These are phyloP conservation scores for Nakataea oryzae DNA, from an alignment of 2,329 filamentous ascomycete species.

Conservation along the genomic window DNA sequence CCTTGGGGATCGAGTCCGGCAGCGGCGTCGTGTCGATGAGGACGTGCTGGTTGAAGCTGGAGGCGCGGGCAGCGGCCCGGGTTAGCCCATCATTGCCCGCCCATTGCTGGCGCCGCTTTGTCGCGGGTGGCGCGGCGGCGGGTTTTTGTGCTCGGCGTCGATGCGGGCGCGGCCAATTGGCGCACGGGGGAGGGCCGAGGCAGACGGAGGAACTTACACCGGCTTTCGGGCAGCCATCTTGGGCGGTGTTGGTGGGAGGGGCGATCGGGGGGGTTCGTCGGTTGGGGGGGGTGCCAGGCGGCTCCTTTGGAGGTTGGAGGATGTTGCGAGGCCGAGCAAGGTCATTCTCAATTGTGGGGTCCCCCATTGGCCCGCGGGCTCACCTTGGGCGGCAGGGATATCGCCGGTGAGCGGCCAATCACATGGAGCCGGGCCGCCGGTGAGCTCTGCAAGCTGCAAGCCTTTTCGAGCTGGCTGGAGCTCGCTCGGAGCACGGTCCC, in stretches of 20 bases:
- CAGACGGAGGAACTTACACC: conserved; percentile 31
- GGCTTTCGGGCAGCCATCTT: conserved; percentile 52
- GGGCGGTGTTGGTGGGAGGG: conserved; percentile 21
- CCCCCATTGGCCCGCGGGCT: conserved; percentile 11
- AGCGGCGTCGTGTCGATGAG: conserved; percentile 95
- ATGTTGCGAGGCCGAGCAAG: not conserved
- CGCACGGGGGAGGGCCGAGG: not conserved
- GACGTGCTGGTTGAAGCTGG: conserved; percentile 86
- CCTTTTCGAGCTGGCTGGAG: not conserved
- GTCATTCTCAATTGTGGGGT: conserved; percentile 2
- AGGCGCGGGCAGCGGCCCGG: conserved; percentile 3
- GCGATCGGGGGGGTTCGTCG: conserved; percentile 1
- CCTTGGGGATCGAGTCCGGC: conserved; percentile 81
- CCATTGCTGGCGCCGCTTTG: conserved; percentile 8
- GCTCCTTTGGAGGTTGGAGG: conserved; percentile 3
- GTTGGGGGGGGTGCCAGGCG: conserved; percentile 9
- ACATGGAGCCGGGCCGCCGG: conserved; percentile 1
- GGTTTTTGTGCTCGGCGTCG: not conserved
- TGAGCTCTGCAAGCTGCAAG: not conserved
- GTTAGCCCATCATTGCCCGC: not conserved
- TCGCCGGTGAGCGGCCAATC: conserved; percentile 9
- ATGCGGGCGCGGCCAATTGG: conserved; percentile 8
- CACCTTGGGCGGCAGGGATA: not conserved
- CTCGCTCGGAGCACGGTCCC: not conserved
- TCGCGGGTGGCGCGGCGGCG: conserved; percentile 12